Base-by-base conservation (phyloP, 352 stramenopile genomes). In the Blastocystis sp. region DNA sequence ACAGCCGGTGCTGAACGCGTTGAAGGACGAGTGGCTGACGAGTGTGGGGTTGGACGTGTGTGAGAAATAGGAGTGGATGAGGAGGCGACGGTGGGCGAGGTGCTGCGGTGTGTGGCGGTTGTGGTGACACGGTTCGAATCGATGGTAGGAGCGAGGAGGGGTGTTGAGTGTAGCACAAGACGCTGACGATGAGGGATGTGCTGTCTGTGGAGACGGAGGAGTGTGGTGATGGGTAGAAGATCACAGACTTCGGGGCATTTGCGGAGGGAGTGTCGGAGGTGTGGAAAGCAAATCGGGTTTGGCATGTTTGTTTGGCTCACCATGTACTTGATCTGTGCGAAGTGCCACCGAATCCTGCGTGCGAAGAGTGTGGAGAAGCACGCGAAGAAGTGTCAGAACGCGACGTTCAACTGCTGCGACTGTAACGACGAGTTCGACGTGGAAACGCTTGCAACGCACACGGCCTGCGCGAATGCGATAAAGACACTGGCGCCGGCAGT, bases 401-500 rank as follows among this genome's bases (percentile, higher is more conserved):
- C 62, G n/a, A 69, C 62, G 21, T 69, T 69, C 34, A 7, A 21
- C 10, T 69, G 62, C 34, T 11, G 7, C 21, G 62, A 69, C n/a
- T 69, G 62, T 69, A 21, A 69, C 62, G 62, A 69, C 9, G 62
- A 69, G 34, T 69, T 69, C n/a, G 9, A 23, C 17, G 62, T 69
- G 34, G 17, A 69, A 23, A 23, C 21, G 9, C 21, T 69, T 21
- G 10, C 62, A 21, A 7, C 21, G 10, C 62, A 69, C 34, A 28
- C 34, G 62, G 62, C 21, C 34, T 69, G 62, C 34, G 7, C n/a
- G 34, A 69, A 41, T 11, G 62, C 62, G 62, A 69, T 69, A 11
- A 69, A 69, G 34, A n/a, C 62, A 23, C n/a, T 69, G n/a, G 62
- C 21, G 21, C 62, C 62, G 21, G 7, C 62, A n/a, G 10, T 69